A percentile compares a stretch with the other conserved stretches of the same genome.
These are phyloP conservation scores for Lenwebbia sp. DNA, from an alignment of 345 rosid genomes.

Conservation along the genomic window DNA sequence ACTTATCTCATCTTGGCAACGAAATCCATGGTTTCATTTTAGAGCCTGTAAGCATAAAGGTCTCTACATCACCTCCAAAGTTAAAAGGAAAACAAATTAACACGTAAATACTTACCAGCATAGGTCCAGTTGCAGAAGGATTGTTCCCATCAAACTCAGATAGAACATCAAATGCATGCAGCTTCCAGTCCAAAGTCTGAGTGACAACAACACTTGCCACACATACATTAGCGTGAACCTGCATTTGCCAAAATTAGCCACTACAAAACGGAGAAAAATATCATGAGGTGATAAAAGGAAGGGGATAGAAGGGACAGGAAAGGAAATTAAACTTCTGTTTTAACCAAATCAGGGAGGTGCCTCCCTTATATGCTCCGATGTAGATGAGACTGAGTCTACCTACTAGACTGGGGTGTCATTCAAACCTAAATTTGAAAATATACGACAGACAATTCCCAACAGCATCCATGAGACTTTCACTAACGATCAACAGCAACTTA, in stretches of 20 bases:
- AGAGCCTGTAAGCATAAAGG: background rate
- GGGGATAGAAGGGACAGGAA: background rate
- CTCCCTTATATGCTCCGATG: background rate
- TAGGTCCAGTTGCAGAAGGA: constrained; percentile 73
- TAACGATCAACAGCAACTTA: background rate
- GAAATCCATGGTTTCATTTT: background rate
- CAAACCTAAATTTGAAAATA: background rate
- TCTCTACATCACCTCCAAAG: background rate
- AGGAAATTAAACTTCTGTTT: background rate
- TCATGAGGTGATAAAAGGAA: background rate
- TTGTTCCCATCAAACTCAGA: constrained; percentile 90
- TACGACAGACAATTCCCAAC: background rate
- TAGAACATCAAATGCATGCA: constrained; percentile 94
- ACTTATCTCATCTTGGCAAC: background rate
- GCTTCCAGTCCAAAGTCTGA: constrained; percentile 96
- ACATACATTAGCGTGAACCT: constrained; percentile 98
- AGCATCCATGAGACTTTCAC: background rate
- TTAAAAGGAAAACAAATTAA: background rate
- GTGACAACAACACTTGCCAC: constrained; percentile 92
- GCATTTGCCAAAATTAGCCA: constrained; percentile 6
- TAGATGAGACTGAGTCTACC: background rate
- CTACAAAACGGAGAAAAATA: background rate
- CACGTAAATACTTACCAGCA: constrained; percentile 73
- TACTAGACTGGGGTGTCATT: background rate
- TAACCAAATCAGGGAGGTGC: background rate